Conservation (phyloP, 1,284 basidiomycete species). For the Leccinum subspadiceum region DNA sequence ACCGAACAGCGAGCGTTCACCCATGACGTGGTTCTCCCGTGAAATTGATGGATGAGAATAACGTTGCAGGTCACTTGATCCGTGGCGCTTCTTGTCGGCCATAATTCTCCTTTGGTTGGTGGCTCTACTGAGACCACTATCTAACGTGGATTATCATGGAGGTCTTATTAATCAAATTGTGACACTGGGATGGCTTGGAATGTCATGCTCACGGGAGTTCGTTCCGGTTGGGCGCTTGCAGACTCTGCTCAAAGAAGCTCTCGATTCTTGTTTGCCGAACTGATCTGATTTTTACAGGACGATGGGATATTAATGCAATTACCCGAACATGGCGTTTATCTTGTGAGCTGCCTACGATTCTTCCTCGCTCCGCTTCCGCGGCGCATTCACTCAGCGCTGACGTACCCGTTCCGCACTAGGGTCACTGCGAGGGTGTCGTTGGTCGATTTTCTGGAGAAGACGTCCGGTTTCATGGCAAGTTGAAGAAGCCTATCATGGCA, state of each 20-base stretch:
- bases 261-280: constrained; percentile 1
- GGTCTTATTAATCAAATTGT: background rate
- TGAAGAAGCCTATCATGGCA: constrained; percentile 79
- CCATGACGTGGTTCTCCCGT: background rate
- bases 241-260: background rate
- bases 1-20: background rate
- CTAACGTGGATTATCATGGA: background rate
- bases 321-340: constrained; percentile 52
- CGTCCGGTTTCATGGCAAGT: constrained; percentile 72
- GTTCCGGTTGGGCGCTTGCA: background rate
- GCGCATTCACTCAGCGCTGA: constrained; percentile 4
- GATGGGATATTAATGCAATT: constrained; percentile 84
- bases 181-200: background rate
- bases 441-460: constrained; percentile 72
- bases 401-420: constrained; percentile 37
- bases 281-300: constrained; percentile 46
- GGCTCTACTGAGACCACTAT: background rate
- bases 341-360: constrained; percentile 45
- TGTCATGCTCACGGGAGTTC: background rate
- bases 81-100: background rate
- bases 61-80: background rate
- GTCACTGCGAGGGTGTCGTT: constrained; percentile 89
- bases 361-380: background rate
- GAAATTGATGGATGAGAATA: background rate
- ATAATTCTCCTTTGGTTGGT: background rate